Evolutionary conservation across 805 yeast species (phyloP).

Genomic region (Saturnispora ahearnii): DNA sequence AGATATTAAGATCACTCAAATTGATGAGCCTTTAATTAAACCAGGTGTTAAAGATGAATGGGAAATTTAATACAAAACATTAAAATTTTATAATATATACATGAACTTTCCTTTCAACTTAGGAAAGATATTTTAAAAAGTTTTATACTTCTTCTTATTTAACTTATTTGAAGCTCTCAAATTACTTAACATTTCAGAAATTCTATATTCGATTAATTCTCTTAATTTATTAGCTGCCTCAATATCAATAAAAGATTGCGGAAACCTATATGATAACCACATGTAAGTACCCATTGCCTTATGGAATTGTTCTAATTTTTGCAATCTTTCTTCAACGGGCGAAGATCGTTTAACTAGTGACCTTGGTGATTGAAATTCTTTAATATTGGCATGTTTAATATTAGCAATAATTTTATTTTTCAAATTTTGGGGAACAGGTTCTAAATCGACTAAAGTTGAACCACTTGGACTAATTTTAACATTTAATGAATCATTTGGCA

Average conservation of each 20-base stretch:
- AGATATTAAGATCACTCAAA: constrained; percentile 56
- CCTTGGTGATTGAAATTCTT: constrained; percentile 14
- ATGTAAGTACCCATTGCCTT: constrained; percentile 56
- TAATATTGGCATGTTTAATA: constrained; percentile 11
- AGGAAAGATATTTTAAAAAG: constrained; percentile 8
- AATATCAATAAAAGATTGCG: constrained; percentile 67
- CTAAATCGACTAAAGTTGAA: constrained; percentile 17
- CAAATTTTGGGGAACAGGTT: constrained; percentile 22
- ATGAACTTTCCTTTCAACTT: neutral
- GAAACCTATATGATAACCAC: constrained; percentile 87
- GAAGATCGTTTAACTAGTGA: constrained; percentile 15
- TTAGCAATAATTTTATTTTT: constrained; percentile 14
- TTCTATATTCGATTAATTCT: constrained; percentile 55
- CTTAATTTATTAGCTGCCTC: constrained; percentile 67
- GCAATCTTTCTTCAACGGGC: constrained; percentile 25
- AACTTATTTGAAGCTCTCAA: constrained; percentile 19
- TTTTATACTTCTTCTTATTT: constrained; percentile 14
- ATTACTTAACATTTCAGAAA: constrained; percentile 38
- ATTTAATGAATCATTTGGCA: constrained; percentile 8
- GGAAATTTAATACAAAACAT: constrained; percentile 29
- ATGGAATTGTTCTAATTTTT: constrained; percentile 55
- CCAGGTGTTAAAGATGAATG: constrained; percentile 36
- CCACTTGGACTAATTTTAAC: constrained; percentile 11
- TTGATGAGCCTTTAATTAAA: constrained; percentile 55
- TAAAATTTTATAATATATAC: neutral